These are phyloP conservation scores for Daldinia sp. DNA, from an alignment of 2,329 filamentous ascomycete species.

Conservation along the genomic window DNA sequence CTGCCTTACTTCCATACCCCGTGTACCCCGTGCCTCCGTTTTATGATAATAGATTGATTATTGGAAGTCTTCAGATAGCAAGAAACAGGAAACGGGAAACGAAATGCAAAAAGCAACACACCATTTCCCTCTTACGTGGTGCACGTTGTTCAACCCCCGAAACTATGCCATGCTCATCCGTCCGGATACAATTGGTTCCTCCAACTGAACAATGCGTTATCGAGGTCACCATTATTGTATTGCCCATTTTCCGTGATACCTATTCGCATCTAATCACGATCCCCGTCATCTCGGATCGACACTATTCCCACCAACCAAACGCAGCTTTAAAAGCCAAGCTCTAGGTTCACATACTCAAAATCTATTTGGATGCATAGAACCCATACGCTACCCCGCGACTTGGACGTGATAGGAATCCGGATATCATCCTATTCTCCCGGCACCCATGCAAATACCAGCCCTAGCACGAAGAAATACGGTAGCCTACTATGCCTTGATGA, in stretches of 20 bases:
- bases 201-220: not conserved
- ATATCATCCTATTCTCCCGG: constrained; percentile 8
- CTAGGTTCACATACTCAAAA: constrained; percentile 8
- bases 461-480: constrained; percentile 1
- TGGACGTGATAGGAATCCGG: constrained; percentile 6
- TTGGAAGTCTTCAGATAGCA: too few species aligned
- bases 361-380: not conserved
- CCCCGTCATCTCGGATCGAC: constrained; percentile 46
- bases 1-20: too few species aligned
- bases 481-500: constrained; percentile 2
- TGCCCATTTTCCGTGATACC: not conserved
- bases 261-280: constrained; percentile 8
- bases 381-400: not conserved
- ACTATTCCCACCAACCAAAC: constrained; percentile 39
- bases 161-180: not conserved
- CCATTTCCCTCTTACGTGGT: not conserved
- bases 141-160: not conserved
- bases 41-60: too few species aligned
- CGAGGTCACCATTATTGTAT: not conserved
- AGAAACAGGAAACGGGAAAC: not conserved
- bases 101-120: not conserved
- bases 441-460: not conserved
- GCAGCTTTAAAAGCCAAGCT: constrained; percentile 3
- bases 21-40: too few species aligned
- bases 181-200: not conserved